Evolutionary conservation across 257 asterid genomes (phyloP).

Genomic region (Solanum etuberosum): DNA sequence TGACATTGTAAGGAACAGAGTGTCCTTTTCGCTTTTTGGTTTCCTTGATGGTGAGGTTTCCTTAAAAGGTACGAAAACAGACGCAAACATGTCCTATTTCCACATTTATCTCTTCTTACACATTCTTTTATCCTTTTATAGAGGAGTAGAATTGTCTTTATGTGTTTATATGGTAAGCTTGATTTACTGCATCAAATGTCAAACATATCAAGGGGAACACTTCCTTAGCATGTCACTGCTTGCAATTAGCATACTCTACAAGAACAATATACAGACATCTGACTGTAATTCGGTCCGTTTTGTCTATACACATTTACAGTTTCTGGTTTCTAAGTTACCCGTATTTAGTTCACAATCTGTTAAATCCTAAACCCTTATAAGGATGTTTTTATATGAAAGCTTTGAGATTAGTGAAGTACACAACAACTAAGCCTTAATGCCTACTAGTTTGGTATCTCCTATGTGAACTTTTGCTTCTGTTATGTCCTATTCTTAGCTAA

Average conservation of each 20-base stretch:
- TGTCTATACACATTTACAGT: background rate
- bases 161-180: background rate
- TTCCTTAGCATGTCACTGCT: background rate
- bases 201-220: background rate
- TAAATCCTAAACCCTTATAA: background rate
- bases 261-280: background rate
- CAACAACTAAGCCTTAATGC: background rate
- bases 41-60: constrained; percentile 77
- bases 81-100: background rate
- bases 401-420: background rate
- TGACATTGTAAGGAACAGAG: constrained; percentile 50
- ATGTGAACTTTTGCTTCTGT: background rate
- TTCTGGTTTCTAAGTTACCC: background rate
- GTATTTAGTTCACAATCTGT: background rate
- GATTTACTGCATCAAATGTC: background rate
- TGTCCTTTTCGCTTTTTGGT: constrained; percentile 64
- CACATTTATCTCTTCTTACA: background rate
- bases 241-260: background rate
- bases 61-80: constrained; percentile 36
- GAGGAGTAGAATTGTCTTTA: background rate
- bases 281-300: background rate
- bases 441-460: background rate
- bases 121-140: background rate
- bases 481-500: background rate
- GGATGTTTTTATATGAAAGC: background rate